Base-by-base conservation (phyloP, 2,329 filamentous ascomycete species). In the Zasmidium citrigriseum region DNA sequence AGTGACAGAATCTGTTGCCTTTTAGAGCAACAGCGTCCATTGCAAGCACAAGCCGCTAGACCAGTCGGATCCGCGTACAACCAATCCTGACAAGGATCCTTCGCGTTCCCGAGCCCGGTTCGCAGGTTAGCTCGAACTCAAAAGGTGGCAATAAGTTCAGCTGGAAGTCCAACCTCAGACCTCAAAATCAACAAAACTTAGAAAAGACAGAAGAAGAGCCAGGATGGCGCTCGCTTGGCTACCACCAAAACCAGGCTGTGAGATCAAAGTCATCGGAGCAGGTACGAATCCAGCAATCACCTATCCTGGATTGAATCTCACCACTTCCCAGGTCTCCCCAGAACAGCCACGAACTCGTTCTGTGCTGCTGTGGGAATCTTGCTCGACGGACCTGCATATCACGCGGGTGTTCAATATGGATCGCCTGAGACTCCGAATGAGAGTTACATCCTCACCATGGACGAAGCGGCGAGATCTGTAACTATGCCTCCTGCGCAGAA, bases 311-410 rank as follows among this genome's bases (percentile, higher is more conserved):
- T 23, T 18, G 5, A 48, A 9, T 23, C 2, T 3, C 9, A 24
- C 5, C 7, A 16, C 14, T 41, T 7, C 4, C 23, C 34, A 58
- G 75, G 76, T 46, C 76, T 74, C 59, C 72, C 80, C 14, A 74
- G 81, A 51, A 83, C 80, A 1, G 81, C 80, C 14, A 83, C 80
- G 1, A 72, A 80, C 10, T 82, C 82, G 22, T 79, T 82, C 72
- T 77, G 76, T 29, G 64, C 76, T 41, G 81, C 81, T 1, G 69
- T 83, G 9, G 74, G 73, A 58, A 78, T 76, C 56, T 73, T 83
- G 2, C 76, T 82, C 4, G 67, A 78, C 38, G 80, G 78, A 0
- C 81, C 81, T 2, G 75, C 79, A 46, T 77, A 80, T 64, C 81
- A 83, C 60, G 78, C 79, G 51, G 81, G 81, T 22, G 81, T 74